Conservation (phyloP, 148 eudicot species). For the Rhododendron williamsianum region DNA sequence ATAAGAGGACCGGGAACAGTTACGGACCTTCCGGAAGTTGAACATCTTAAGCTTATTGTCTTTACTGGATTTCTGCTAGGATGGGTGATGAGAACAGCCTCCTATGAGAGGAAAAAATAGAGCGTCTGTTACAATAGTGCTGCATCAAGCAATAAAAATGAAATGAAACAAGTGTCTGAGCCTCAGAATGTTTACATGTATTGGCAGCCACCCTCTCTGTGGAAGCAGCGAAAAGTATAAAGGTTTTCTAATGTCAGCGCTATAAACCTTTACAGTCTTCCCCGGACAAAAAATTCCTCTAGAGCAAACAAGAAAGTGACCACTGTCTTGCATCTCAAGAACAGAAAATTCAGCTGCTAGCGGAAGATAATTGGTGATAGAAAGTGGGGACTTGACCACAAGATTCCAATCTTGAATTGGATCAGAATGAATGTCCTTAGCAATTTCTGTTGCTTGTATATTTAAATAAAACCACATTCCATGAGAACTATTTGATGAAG, state of each 20-base stretch:
- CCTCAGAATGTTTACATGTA: conserved; percentile 49
- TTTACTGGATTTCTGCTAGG: conserved; percentile 50
- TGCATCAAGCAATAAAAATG: conserved; percentile 1
- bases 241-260: conserved; percentile 73
- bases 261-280: conserved; percentile 65
- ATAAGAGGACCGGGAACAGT: conserved; percentile 6
- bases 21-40: conserved; percentile 76
- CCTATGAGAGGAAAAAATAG: conserved; percentile 37
- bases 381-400: conserved; percentile 72
- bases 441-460: conserved; percentile 78
- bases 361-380: conserved; percentile 81
- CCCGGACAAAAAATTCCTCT: conserved; percentile 81
- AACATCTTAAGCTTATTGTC: conserved; percentile 59
- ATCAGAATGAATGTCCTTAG: conserved; percentile 74
- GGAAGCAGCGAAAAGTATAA: conserved; percentile 79
- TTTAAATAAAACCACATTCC: conserved; percentile 79
- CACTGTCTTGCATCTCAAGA: conserved; percentile 79
- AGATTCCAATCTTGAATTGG: conserved; percentile 93
- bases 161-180: conserved; percentile 2
- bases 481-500: conserved; percentile 53
- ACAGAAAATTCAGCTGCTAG: conserved; percentile 77
- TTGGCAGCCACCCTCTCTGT: conserved; percentile 87
- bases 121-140: neutral
- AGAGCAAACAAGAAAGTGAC: conserved; percentile 63
- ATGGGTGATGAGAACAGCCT: conserved; percentile 80